Evolutionary conservation across 1,284 basidiomycete genomes (phyloP).

Genomic region (Tranzscheliella williamsii): DNA sequence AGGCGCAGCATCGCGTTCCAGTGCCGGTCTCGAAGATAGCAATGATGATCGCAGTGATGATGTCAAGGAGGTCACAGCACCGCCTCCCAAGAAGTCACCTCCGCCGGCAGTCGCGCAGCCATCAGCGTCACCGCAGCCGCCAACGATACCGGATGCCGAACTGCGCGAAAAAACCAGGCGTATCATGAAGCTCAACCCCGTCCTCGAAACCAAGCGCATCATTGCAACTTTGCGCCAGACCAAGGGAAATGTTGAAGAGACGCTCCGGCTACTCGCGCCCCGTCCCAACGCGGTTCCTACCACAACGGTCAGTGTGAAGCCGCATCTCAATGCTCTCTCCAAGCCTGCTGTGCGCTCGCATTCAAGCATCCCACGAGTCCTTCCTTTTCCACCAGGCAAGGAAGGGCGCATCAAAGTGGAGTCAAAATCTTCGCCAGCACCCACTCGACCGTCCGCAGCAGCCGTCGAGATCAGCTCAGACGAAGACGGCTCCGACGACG

Average conservation of each 20-base stretch:
- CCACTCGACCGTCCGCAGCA: background rate
- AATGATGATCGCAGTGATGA: background rate
- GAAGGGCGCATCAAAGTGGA: conserved; percentile 6
- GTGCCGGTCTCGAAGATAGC: conserved; percentile 4
- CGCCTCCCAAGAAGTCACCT: background rate
- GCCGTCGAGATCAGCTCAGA: conserved; percentile 38
- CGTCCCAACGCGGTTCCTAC: conserved; percentile 9
- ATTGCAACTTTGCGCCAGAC: conserved; percentile 23
- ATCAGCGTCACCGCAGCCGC: background rate
- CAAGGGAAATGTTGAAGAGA: conserved; percentile 9
- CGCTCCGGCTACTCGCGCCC: conserved; percentile 8
- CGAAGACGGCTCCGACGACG: conserved; percentile 43
- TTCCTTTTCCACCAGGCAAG: too few species aligned
- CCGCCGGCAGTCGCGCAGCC: background rate
- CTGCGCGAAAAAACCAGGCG: conserved; percentile 14
- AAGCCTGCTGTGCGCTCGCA: background rate
- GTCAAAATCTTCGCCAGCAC: background rate
- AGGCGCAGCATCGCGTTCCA: conserved; percentile 9
- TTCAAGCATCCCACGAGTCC: background rate
- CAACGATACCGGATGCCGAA: conserved; percentile 12
- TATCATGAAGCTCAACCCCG: conserved; percentile 11
- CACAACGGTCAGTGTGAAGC: conserved; percentile 25
- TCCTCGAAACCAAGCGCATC: conserved; percentile 11
- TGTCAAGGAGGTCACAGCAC: background rate
- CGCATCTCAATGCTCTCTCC: background rate